Percentiles rank a stretch among this genome's conserved stretches.
Evolutionary conservation across 2,329 filamentous ascomycete species (phyloP).

Genomic region (Colletotrichum sublineola): DNA sequence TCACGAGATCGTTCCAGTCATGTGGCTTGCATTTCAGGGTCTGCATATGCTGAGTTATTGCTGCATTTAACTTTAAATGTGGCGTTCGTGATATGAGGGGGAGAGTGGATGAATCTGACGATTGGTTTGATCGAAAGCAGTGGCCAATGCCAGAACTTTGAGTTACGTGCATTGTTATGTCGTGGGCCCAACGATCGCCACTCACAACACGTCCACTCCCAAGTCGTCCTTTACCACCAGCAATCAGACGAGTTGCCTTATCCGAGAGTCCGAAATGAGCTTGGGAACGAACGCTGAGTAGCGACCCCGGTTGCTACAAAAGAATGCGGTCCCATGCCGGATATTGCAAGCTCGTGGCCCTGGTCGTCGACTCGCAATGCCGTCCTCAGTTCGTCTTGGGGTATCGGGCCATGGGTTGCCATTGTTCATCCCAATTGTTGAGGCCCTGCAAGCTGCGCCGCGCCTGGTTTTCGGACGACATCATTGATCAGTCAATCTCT

Average conservation of each 20-base stretch:
- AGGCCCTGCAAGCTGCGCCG: slow-evolving; percentile 9
- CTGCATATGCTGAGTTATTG: slow-evolving; percentile 9
- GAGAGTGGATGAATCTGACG: not conserved
- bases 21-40: slow-evolving; percentile 30
- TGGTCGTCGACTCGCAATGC: not conserved
- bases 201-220: not conserved
- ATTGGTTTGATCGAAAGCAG: not conserved
- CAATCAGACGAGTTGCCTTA: not conserved
- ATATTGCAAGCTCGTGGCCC: not conserved
- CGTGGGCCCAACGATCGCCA: not conserved
- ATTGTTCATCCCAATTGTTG: not conserved
- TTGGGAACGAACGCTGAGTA: not conserved
- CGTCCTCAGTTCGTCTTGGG: not conserved
- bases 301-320: not conserved
- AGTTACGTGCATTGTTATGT: not conserved
- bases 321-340: not conserved
- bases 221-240: not conserved
- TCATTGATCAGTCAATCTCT: not conserved
- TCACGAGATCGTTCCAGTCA: slow-evolving; percentile 37
- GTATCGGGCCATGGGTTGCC: not conserved
- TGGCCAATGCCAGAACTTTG: not conserved
- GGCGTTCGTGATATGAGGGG: not conserved
- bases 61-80: not conserved
- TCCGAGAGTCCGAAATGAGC: not conserved
- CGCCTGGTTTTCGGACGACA: slow-evolving; percentile 1